phyloP scores from a whole-genome alignment of 2,329 filamentous ascomycete genomes.

The Fusarium duplospermum region DNA sequence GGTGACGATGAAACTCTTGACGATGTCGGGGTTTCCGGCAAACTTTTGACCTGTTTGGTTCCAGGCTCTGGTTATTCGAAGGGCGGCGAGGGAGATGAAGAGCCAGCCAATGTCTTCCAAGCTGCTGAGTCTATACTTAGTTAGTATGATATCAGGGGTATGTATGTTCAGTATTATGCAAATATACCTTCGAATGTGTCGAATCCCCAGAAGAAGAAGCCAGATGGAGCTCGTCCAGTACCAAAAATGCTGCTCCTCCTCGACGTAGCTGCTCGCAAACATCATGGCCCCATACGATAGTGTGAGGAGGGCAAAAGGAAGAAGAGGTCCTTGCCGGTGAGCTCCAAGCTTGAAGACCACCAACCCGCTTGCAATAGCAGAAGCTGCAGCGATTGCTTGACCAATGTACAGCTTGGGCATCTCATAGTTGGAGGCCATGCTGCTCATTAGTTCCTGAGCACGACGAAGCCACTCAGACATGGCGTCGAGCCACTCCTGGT shows the following conservation, averaged over 20 bases:
- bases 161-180: no score
- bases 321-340: constrained; percentile 36
- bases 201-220: constrained; percentile 66
- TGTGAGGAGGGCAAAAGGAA: constrained; percentile 63
- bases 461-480: constrained; percentile 72
- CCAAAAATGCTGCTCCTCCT: constrained; percentile 99
- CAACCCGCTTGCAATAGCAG: constrained; percentile 41
- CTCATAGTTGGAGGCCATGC: constrained; percentile 93
- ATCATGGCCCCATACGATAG: constrained; percentile 85
- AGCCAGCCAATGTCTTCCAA: constrained; percentile 48
- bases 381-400: constrained; percentile 50
- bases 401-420: constrained; percentile 69
- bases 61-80: constrained; percentile 82
- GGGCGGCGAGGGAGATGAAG: constrained; percentile 65
- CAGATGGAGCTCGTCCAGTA: constrained; percentile 87
- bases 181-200: constrained; percentile 56
- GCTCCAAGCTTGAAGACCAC: constrained; percentile 25
- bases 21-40: constrained; percentile 89
- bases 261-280: constrained; percentile 98
- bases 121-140: constrained; percentile 40
- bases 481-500: constrained; percentile 55
- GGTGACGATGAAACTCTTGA: constrained; percentile 74
- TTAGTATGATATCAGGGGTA: constrained; percentile 6
- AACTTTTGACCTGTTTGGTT: constrained; percentile 98
- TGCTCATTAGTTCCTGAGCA: constrained; percentile 85